phyloP scores from a whole-genome alignment of 306 rosid species.

The Casuarina equisetifolia region DNA sequence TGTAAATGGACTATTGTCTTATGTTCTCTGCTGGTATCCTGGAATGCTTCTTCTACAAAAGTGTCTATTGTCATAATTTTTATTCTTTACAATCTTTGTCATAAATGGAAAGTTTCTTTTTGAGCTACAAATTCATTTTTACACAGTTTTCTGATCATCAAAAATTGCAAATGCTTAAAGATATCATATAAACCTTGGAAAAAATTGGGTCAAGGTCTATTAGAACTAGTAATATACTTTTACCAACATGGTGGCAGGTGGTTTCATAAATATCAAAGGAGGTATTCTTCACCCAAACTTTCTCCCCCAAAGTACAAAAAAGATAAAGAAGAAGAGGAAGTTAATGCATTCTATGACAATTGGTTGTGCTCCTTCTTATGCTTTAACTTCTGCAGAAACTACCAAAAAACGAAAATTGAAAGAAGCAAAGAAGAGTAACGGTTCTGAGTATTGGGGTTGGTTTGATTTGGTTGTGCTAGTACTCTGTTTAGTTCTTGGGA shows the following conservation, averaged over 20 bases:
- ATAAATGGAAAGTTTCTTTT: not conserved
- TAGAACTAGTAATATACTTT: not conserved
- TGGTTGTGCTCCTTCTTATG: too few species aligned
- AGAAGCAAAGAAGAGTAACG: not conserved
- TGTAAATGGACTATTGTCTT: not conserved
- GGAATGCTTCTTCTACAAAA: not conserved
- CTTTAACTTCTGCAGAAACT: too few species aligned
- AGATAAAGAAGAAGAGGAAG: too few species aligned
- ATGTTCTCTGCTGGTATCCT: not conserved
- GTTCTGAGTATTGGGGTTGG: not conserved
- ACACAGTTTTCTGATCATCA: not conserved
- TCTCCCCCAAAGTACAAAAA: not conserved
- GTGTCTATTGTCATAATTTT: not conserved
- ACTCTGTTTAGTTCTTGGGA: not conserved
- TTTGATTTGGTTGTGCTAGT: not conserved
- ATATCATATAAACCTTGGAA: not conserved
- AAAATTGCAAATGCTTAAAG: not conserved
- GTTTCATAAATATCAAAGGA: not conserved
- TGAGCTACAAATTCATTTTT: not conserved
- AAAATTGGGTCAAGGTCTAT: not conserved
- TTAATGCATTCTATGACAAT: too few species aligned
- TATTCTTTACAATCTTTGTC: not conserved
- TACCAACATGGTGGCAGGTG: not conserved
- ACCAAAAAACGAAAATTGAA: not conserved
- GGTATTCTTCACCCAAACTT: not conserved